Evolutionary conservation across 768 basidiomycete genomes (phyloP).

Genomic region (Rhizopogon rudus): DNA sequence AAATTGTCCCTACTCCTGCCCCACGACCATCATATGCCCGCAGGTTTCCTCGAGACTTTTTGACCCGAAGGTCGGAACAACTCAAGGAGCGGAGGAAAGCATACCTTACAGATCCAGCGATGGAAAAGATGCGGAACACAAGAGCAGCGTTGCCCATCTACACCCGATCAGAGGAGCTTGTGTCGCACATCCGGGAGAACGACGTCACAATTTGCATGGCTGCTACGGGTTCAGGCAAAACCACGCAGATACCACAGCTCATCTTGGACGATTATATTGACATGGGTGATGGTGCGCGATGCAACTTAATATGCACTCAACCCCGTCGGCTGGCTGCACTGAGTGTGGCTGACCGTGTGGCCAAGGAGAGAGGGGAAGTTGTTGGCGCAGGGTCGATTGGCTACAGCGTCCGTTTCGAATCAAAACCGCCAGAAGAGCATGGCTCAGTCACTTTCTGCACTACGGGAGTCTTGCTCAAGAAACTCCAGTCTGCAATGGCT

Average conservation of each 20-base stretch:
- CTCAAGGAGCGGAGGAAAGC: conserved; percentile 48
- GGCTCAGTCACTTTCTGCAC: conserved; percentile 93
- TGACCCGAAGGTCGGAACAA: conserved; percentile 50
- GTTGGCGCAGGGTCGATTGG: conserved; percentile 70
- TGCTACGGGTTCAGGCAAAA: conserved; percentile 89
- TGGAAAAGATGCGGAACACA: conserved; percentile 63
- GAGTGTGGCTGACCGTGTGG: conserved; percentile 86
- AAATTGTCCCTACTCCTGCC: conserved; percentile 1
- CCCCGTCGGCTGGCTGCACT: conserved; percentile 89
- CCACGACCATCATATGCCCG: conserved; percentile 17
- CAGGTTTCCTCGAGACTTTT: conserved; percentile 24
- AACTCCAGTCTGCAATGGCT: conserved; percentile 72
- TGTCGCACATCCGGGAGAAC: conserved; percentile 65
- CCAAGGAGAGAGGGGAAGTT: conserved; percentile 77
- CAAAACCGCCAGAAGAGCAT: conserved; percentile 69
- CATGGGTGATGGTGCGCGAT: conserved; percentile 71
- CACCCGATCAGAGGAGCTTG: conserved; percentile 57
- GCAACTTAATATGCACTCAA: conserved; percentile 92
- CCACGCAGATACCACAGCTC: conserved; percentile 91
- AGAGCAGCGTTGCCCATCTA: conserved; percentile 74
- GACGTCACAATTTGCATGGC: conserved; percentile 90
- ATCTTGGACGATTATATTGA: conserved; percentile 82
- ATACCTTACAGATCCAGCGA: conserved; percentile 56
- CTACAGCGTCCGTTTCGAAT: conserved; percentile 90
- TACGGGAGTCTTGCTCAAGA: conserved; percentile 83